Evolutionary conservation across 805 yeast species (phyloP).

Genomic region (Saturnispora hagleri): DNA sequence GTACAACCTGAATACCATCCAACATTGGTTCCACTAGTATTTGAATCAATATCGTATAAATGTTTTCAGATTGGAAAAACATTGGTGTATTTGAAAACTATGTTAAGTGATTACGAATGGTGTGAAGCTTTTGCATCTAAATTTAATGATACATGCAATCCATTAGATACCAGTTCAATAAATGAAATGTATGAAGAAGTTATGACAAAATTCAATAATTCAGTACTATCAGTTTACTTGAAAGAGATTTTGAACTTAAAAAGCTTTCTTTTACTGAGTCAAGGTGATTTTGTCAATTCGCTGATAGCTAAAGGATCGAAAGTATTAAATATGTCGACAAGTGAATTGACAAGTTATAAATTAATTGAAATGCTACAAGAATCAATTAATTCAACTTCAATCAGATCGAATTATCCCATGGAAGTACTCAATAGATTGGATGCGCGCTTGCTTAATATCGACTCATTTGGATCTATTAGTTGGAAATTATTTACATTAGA

Average conservation of each 20-base stretch:
- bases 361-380: conserved; percentile 56
- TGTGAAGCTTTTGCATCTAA: conserved; percentile 8
- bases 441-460: conserved; percentile 70
- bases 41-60: conserved; percentile 33
- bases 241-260: conserved; percentile 55
- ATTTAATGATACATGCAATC: neutral
- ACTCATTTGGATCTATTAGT: conserved; percentile 56
- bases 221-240: conserved; percentile 40
- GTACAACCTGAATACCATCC: conserved; percentile 11
- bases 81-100: conserved; percentile 32
- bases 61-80: conserved; percentile 67
- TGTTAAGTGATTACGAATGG: conserved; percentile 34
- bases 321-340: conserved; percentile 51
- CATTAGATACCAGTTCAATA: conserved; percentile 13
- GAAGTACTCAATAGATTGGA: conserved; percentile 52
- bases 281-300: conserved; percentile 74
- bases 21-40: conserved; percentile 37
- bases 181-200: conserved; percentile 39
- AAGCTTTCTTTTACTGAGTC: conserved; percentile 57
- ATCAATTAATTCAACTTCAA: conserved; percentile 48
- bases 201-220: conserved; percentile 35
- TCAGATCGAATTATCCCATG: conserved; percentile 30
- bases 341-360: conserved; percentile 53
- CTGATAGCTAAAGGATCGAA: conserved; percentile 47
- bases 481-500: conserved; percentile 93